Percentiles rank a stretch among this genome's conserved stretches.
Conservation (phyloP, 768 basidiomycete genomes). For the Nidularia pulvinata region DNA sequence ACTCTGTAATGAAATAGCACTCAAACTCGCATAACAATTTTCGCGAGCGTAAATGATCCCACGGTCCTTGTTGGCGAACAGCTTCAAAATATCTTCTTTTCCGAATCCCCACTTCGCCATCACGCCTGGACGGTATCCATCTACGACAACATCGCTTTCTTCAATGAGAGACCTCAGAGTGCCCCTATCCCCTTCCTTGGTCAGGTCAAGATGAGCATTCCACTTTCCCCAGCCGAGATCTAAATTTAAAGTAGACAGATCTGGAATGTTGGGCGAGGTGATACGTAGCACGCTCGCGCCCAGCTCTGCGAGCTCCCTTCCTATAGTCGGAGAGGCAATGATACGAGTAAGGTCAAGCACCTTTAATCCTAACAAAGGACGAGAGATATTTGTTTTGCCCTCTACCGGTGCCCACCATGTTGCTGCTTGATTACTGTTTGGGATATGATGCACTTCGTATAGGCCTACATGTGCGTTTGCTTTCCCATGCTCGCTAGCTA, state of each 20-base stretch:
- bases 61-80: conserved; percentile 13
- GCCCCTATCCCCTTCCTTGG: conserved; percentile 11
- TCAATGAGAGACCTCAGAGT: conserved; percentile 12
- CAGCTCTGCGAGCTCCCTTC: conserved; percentile 19
- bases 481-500: conserved; percentile 14
- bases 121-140: conserved; percentile 24
- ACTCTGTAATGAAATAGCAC: background rate
- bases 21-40: conserved; percentile 19
- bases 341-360: conserved; percentile 23
- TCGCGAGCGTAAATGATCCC: conserved; percentile 21
- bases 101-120: conserved; percentile 25
- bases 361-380: conserved; percentile 20
- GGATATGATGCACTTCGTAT: conserved; percentile 15
- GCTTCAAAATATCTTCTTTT: conserved; percentile 18
- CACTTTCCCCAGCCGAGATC: conserved; percentile 24
- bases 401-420: conserved; percentile 14
- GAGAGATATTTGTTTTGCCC: conserved; percentile 3
- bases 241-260: conserved; percentile 10
- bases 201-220: conserved; percentile 20
- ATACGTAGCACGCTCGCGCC: conserved; percentile 23
- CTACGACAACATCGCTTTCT: conserved; percentile 22
- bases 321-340: conserved; percentile 18
- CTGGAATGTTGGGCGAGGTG: conserved; percentile 20
- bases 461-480: conserved; percentile 20
- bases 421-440: conserved; percentile 11